Evolutionary conservation across 2,329 filamentous ascomycete genomes (phyloP).

Genomic region (Graphilbum fragrans): DNA sequence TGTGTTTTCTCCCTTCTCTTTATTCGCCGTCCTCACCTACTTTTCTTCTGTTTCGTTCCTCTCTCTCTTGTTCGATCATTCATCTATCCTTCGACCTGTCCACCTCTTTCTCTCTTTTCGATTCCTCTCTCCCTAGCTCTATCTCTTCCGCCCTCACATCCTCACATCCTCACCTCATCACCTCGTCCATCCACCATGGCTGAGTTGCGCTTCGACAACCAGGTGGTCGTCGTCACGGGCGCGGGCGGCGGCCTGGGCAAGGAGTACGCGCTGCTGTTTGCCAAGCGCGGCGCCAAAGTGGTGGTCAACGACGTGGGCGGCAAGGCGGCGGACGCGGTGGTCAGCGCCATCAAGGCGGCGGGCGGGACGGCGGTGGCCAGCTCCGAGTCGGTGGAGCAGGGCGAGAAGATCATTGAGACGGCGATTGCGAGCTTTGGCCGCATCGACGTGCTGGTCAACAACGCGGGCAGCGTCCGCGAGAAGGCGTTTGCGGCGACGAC

Average conservation of each 20-base stretch:
- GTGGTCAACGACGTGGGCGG: constrained; percentile 95
- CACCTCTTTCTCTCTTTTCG: background rate
- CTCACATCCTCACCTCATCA: background rate
- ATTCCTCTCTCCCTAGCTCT: background rate
- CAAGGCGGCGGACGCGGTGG: constrained; percentile 51
- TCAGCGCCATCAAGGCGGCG: constrained; percentile 70
- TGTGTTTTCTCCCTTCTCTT: no score
- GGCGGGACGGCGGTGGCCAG: constrained; percentile 96
- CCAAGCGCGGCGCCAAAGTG: constrained; percentile 58
- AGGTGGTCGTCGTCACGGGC: constrained; percentile 81
- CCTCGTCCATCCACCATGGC: constrained; percentile 31
- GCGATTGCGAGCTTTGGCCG: constrained; percentile 72
- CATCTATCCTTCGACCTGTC: background rate
- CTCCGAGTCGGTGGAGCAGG: constrained; percentile 89
- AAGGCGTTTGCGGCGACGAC: constrained; percentile 98
- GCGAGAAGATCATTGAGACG: constrained; percentile 87
- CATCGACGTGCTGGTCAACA: constrained; percentile 93
- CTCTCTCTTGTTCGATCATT: no score
- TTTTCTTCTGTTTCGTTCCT: no score
- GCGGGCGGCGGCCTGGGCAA: constrained; percentile 73
- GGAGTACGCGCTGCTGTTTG: constrained; percentile 82
- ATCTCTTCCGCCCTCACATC: background rate
- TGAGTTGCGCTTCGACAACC: constrained; percentile 70
- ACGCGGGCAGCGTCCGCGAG: constrained; percentile 90
- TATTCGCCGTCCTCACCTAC: no score